Conservation (phyloP, 176 grass and related monocot genomes). For the Triticum timopheevii region DNA sequence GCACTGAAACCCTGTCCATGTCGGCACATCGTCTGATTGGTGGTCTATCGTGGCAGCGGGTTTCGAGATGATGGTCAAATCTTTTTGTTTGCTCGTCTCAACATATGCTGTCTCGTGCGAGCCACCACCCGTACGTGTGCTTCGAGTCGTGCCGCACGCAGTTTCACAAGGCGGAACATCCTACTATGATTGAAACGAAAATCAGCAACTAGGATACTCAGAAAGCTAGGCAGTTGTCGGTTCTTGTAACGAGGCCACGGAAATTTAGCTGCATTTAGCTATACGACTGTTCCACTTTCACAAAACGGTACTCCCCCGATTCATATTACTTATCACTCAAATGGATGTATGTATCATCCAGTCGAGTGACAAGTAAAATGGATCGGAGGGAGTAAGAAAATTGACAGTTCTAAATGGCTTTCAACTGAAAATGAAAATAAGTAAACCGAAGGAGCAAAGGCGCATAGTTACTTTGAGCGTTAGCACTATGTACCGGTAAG, state of each 20-base stretch:
- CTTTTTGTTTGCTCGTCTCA: background rate
- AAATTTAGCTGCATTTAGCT: no score
- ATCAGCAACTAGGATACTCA: background rate
- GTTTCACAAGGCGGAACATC: background rate
- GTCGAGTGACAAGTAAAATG: no score
- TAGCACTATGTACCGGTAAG: no score
- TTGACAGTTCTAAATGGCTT: no score
- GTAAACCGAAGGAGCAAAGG: no score
- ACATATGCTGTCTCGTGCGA: background rate
- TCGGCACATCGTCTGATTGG: slow-evolving; percentile 27
- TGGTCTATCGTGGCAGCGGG: background rate
- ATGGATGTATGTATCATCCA: no score
- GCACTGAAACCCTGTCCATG: slow-evolving; percentile 6
- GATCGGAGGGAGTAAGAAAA: no score
- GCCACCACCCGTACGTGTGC: slow-evolving; percentile 3
- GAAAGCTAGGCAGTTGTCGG: background rate
- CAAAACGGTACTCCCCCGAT: no score
- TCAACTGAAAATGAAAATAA: no score
- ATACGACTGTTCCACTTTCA: no score
- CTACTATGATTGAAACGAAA: background rate
- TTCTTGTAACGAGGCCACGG: background rate
- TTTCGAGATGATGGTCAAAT: background rate
- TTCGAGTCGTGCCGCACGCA: background rate
- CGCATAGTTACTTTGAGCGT: no score
- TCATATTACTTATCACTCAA: no score